Conservation (phyloP, 2,329 filamentous ascomycete genomes). For the Cercospora sp. region DNA sequence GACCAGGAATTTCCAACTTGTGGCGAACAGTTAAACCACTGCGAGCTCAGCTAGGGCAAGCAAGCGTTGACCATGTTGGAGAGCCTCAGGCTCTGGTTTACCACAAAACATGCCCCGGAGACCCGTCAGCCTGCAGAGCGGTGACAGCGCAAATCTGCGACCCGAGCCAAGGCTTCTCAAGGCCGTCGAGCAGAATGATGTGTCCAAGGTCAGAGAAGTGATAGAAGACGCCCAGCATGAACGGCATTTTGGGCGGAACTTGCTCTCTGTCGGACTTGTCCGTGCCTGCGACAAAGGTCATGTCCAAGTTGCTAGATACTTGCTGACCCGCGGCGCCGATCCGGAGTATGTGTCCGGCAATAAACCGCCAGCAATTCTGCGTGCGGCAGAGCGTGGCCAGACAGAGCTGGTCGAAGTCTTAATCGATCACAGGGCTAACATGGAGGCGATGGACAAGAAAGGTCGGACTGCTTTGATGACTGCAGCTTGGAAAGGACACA, state of each 20-base stretch:
- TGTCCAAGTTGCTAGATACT: slow-evolving; percentile 31
- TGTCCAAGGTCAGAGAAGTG: slow-evolving; percentile 37
- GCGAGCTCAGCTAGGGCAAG: neutral
- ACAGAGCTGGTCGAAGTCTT: slow-evolving; percentile 21
- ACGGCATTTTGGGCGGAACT: slow-evolving; percentile 41
- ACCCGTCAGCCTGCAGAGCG: slow-evolving; percentile 22
- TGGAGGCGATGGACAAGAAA: slow-evolving; percentile 45
- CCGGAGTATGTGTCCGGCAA: slow-evolving; percentile 35
- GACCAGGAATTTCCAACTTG: neutral
- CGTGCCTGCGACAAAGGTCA: slow-evolving; percentile 43
- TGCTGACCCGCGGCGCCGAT: slow-evolving; percentile 44
- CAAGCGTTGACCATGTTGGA: neutral
- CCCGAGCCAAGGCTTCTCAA: slow-evolving; percentile 46
- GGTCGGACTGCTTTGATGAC: slow-evolving; percentile 48
- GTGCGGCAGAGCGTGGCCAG: slow-evolving; percentile 28
- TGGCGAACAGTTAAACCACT: neutral
- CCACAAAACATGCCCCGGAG: slow-evolving; percentile 18
- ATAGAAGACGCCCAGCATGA: slow-evolving; percentile 38
- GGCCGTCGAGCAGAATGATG: slow-evolving; percentile 43
- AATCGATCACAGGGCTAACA: slow-evolving; percentile 24
- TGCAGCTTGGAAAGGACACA: slow-evolving; percentile 46
- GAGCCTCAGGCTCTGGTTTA: neutral
- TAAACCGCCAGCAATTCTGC: slow-evolving; percentile 25
- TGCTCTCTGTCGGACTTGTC: slow-evolving; percentile 45
- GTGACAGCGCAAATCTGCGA: slow-evolving; percentile 30